Base-by-base conservation (phyloP, 225 moss, liverwort and hornwort genomes). In the Anthoceros angustus region DNA sequence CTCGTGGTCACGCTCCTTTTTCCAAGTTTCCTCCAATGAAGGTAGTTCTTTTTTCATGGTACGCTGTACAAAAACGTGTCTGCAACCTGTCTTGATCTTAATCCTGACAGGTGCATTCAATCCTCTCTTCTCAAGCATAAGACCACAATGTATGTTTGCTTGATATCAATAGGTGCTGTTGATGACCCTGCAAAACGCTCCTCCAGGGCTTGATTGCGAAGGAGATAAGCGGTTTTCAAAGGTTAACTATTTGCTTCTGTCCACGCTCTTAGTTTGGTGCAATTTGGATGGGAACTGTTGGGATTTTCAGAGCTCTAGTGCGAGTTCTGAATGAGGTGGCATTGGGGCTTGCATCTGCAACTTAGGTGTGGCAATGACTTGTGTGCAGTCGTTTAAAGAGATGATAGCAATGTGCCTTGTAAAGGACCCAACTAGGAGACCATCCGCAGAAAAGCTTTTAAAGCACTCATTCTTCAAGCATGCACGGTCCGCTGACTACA, bases 381-480 rank as follows among this genome's bases (percentile, higher is more conserved):
- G 32, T 32, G 32, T 32, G 32, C 77, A 85, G 80, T 78, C 90
- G 25, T 95, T 91, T 72, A 95, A 88, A 66, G 95, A 95, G 79
- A 95, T 95, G 95, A 83, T 91, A 66, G 85, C 94, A 26, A 95
- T 95, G 94, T 95, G 94, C 74, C 65, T 95, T 67, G 94, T 95
- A 21, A 95, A 95, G 70, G 94, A 95, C 40, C 94, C 91, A 38
- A 70, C 77, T 38, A 95, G 86, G 72, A 73, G 95, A 50, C 95
- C 95, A 39, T 77, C 88, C 15, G 91, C 95, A 10, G 95, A 95
- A 65, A 95, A 83, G 88, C 82, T 95, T 50, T 74, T 91, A 61
- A 86, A 90, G 67, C 95, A 95, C 72, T 86, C 95, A 14, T 95
- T 95, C 72, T 95, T 95, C 72, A 95, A 88, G 76, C 80, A 91